Conservation (phyloP, 1,284 basidiomycete genomes). For the Taiwanofungus camphoratus region DNA sequence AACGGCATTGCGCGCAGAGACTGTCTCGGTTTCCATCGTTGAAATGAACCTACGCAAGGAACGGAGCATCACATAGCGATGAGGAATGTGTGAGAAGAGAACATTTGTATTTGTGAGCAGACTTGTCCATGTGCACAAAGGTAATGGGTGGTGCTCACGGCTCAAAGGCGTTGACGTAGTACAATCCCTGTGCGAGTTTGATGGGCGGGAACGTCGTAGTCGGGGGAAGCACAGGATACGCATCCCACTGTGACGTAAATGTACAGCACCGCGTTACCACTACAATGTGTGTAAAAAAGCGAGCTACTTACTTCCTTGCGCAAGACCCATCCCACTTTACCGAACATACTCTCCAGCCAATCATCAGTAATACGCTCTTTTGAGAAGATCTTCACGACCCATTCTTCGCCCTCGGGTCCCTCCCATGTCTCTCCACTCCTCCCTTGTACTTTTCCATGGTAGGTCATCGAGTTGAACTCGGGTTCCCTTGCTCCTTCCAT, state of each 20-base stretch:
- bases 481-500: constrained; percentile 48
- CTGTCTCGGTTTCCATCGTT: constrained; percentile 90
- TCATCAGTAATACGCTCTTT: constrained; percentile 56
- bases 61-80: too few relatives aligned
- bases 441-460: constrained; percentile 56
- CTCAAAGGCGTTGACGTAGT: constrained; percentile 89
- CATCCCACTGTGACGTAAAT: constrained; percentile 62
- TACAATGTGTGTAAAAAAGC: too few relatives aligned
- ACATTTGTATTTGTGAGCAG: too few relatives aligned
- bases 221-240: constrained; percentile 70
- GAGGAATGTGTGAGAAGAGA: too few relatives aligned
- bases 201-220: constrained; percentile 69
- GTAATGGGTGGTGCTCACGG: too few relatives aligned
- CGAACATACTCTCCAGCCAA: constrained; percentile 65
- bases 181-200: constrained; percentile 70
- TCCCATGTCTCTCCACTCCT: constrained; percentile 22
- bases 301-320: constrained; percentile 64
- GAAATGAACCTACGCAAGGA: constrained; percentile 56
- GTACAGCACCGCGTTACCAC: too few relatives aligned
- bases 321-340: constrained; percentile 76
- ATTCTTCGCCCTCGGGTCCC: constrained; percentile 28
- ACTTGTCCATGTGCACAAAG: too few relatives aligned
- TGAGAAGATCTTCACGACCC: constrained; percentile 87
- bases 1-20: constrained; percentile 80
- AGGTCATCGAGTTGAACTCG: constrained; percentile 87